Conservation (phyloP, 306 rosid genomes). For the barrel medic (Medicago truncatula) region MtrunA17r5.0-ANR NC_053049.1:772501-773000, state of each 20-base stretch:
- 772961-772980: slow-evolving; percentile 11
- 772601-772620: slow-evolving; percentile 1
- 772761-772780: slow-evolving; percentile 88
- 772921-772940: background rate
- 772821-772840: slow-evolving; percentile 95
- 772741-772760: slow-evolving; percentile 75
- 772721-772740: slow-evolving; percentile 72
- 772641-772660: slow-evolving; percentile 21
- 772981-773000: slow-evolving; percentile 20
- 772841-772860: slow-evolving; percentile 79
- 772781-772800: slow-evolving; percentile 87
- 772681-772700: slow-evolving; percentile 3
- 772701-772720: slow-evolving; percentile 57
- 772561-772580: slow-evolving; percentile 27
- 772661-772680: slow-evolving; percentile 35
- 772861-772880: slow-evolving; percentile 36
- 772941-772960: background rate
- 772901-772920: slow-evolving; percentile 25
- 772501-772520: background rate
- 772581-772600: slow-evolving; percentile 10
- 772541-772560: slow-evolving; percentile 3
- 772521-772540: background rate
- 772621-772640: slow-evolving; percentile 15
- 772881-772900: slow-evolving; percentile 36
- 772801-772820: slow-evolving; percentile 90